These are phyloP conservation scores for Plasmodium coatneyi DNA, from an alignment of 169 alveolate species.

Conservation along the genomic window DNA sequence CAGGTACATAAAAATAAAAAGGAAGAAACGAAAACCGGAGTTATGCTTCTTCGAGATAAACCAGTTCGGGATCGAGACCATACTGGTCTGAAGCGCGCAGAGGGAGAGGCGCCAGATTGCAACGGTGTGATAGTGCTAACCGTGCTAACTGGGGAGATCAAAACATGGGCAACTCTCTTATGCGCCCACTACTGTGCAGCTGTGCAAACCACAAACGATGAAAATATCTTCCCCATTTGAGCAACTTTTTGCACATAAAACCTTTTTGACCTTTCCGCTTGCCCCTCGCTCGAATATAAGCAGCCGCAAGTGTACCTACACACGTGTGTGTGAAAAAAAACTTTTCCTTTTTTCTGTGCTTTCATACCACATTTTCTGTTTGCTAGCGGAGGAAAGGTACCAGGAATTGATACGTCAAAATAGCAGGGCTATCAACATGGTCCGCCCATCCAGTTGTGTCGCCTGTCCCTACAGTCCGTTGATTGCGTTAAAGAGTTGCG, in stretches of 20 bases:
- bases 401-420: neutral
- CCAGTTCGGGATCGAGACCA: conserved; percentile 37
- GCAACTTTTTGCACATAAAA: neutral
- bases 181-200: neutral
- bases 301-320: neutral
- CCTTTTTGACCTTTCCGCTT: neutral
- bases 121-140: neutral
- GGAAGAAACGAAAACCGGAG: neutral
- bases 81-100: neutral
- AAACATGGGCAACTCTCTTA: neutral
- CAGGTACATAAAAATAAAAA: conserved; percentile 53
- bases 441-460: neutral
- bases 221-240: neutral
- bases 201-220: neutral
- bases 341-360: neutral
- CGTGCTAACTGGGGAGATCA: neutral
- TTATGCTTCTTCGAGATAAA: conserved; percentile 63
- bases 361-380: neutral
- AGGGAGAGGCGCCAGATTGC: neutral
- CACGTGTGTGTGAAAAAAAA: neutral
- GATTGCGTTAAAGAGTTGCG: neutral
- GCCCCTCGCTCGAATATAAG: neutral
- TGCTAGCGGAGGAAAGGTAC: neutral
- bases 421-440: neutral
- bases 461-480: neutral